Evolutionary conservation across 768 basidiomycete genomes (phyloP).

Genomic region (Rhizopogon rudus): DNA sequence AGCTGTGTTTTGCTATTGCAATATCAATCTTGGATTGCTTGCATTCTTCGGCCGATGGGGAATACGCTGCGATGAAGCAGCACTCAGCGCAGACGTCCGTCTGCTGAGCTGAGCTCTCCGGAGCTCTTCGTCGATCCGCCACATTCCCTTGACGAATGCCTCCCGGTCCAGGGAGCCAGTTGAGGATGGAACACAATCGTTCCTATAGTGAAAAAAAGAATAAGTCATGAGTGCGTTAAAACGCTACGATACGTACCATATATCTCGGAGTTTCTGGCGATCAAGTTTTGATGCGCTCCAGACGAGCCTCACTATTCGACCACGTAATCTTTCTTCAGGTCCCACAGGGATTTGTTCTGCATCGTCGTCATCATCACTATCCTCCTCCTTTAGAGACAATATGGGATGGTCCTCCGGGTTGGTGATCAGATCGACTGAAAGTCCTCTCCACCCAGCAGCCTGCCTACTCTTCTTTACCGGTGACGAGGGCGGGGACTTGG

Average conservation of each 20-base stretch:
- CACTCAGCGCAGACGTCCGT: constrained; percentile 26
- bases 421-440: constrained; percentile 64
- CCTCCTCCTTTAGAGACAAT: constrained; percentile 7
- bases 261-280: constrained; percentile 45
- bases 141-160: constrained; percentile 73
- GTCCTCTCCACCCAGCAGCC: constrained; percentile 70
- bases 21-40: constrained; percentile 8
- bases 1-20: background rate
- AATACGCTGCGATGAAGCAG: constrained; percentile 29
- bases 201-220: constrained; percentile 37
- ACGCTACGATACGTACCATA: constrained; percentile 49
- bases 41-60: constrained; percentile 23
- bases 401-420: constrained; percentile 31
- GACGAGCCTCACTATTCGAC: constrained; percentile 49
- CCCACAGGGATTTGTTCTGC: constrained; percentile 21
- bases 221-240: background rate
- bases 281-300: constrained; percentile 62
- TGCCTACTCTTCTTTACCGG: constrained; percentile 40
- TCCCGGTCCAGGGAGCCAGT: constrained; percentile 61
- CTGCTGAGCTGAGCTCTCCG: constrained; percentile 47
- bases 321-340: constrained; percentile 48
- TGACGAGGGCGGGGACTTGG: constrained; percentile 23
- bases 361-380: constrained; percentile 24
- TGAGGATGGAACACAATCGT: constrained; percentile 56
- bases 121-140: constrained; percentile 82